Evolutionary conservation across 352 stramenopile species (phyloP).

Genomic region (Pythium rishiriense): DNA sequence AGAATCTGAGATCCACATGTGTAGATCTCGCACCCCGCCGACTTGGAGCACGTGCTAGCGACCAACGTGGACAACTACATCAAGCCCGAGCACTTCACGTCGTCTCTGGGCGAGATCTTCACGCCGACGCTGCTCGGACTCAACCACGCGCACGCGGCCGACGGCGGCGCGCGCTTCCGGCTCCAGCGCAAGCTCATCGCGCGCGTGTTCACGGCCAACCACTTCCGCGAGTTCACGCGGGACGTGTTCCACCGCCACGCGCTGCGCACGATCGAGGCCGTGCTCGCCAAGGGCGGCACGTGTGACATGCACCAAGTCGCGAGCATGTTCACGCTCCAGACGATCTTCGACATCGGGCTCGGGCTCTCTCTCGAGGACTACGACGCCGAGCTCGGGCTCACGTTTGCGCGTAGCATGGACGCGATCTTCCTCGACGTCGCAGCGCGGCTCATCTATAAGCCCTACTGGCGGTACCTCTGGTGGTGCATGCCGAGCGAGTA

Average conservation of each 20-base stretch:
- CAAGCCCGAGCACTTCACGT: slow-evolving; percentile 58
- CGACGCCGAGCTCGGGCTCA: slow-evolving; percentile 21
- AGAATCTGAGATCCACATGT: too few relatives aligned
- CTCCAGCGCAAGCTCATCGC: slow-evolving; percentile 80
- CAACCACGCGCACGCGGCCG: slow-evolving; percentile 49
- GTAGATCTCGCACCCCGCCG: slow-evolving; percentile 37
- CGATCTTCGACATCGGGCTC: slow-evolving; percentile 61
- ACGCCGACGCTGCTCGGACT: slow-evolving; percentile 65
- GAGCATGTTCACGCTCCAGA: slow-evolving; percentile 48
- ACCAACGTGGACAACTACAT: slow-evolving; percentile 72
- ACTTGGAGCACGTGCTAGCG: slow-evolving; percentile 66
- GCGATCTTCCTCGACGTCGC: slow-evolving; percentile 40
- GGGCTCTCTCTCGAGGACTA: slow-evolving; percentile 39
- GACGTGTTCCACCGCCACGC: slow-evolving; percentile 50
- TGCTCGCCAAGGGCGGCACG: slow-evolving; percentile 8
- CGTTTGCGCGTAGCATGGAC: slow-evolving; percentile 49
- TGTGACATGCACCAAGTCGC: slow-evolving; percentile 57
- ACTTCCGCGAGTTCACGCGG: slow-evolving; percentile 45
- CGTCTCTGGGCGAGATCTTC: slow-evolving; percentile 57
- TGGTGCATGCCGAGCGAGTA: slow-evolving; percentile 66
- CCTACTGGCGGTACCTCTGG: slow-evolving; percentile 55
- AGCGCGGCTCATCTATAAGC: slow-evolving; percentile 45
- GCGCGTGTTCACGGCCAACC: slow-evolving; percentile 80
- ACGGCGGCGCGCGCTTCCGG: slow-evolving; percentile 59
- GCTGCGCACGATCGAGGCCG: slow-evolving; percentile 12